phyloP scores from a whole-genome alignment of 148 eudicot genomes.

The Cornus suecica region DNA sequence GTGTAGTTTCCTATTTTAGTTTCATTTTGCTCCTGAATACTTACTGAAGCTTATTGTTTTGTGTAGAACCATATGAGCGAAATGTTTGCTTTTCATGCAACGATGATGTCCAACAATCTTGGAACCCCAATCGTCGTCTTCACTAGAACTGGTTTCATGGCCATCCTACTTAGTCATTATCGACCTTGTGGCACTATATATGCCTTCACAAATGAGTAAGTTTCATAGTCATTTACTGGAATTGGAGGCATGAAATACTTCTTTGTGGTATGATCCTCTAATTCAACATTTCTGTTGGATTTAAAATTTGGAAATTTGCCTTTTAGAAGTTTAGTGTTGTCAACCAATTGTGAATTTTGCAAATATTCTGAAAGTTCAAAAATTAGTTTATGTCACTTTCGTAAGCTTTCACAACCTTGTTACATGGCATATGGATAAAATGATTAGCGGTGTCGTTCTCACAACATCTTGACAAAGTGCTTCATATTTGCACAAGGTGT shows the following conservation, averaged over 20 bases:
- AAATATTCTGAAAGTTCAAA: neutral
- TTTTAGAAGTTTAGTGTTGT: neutral
- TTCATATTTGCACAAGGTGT: too few species aligned
- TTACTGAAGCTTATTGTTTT: conserved; percentile 16
- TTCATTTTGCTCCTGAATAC: neutral
- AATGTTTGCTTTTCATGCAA: conserved; percentile 98
- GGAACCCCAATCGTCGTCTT: conserved; percentile 93
- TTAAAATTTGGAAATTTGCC: neutral
- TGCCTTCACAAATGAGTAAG: conserved; percentile 98
- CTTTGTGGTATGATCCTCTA: neutral
- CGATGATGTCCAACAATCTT: conserved; percentile 96
- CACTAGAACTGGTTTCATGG: conserved; percentile 96
- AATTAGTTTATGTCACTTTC: neutral
- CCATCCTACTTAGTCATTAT: conserved; percentile 83
- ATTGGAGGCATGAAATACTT: neutral
- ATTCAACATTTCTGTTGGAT: neutral
- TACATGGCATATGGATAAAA: neutral
- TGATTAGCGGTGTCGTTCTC: neutral
- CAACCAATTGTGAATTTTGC: neutral
- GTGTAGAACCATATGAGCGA: conserved; percentile 98
- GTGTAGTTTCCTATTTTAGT: neutral
- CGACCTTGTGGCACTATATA: conserved; percentile 94
- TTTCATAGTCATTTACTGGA: conserved; percentile 3
- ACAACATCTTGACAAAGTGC: neutral
- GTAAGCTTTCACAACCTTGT: neutral